These are phyloP conservation scores for Mucor irregularis DNA, from an alignment of 371 early-diverging fungal species.

Conservation along the genomic window DNA sequence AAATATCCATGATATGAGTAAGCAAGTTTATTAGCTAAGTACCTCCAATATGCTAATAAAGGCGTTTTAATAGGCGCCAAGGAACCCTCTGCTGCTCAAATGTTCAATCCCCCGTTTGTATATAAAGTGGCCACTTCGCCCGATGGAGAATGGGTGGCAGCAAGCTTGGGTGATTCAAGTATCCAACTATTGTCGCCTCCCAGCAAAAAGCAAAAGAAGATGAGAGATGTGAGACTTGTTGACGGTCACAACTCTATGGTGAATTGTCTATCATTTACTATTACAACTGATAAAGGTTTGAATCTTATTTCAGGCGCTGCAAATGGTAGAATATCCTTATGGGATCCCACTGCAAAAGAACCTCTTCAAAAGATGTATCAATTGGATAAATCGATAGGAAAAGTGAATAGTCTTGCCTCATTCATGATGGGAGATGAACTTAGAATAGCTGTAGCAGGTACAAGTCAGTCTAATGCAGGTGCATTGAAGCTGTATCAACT, in stretches of 20 bases:
- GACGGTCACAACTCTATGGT: conserved; percentile 41
- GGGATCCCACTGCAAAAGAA: conserved; percentile 6
- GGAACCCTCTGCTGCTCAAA: conserved; percentile 36
- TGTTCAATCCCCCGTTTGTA: conserved; percentile 56
- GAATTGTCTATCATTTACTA: conserved; percentile 31
- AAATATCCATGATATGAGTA: conserved; percentile 36
- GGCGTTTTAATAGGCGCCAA: conserved; percentile 17
- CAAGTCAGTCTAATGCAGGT: conserved; percentile 10
- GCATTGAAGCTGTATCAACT: conserved; percentile 18
- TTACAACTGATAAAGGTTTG: not conserved
- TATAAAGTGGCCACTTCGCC: conserved; percentile 30
- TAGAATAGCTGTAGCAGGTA: conserved; percentile 24
- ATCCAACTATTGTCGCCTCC: conserved; percentile 27
- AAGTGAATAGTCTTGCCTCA: conserved; percentile 17
- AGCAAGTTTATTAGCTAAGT: too few species aligned
- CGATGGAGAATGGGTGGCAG: conserved; percentile 41
- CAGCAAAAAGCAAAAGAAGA: conserved; percentile 18
- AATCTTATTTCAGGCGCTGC: conserved; percentile 23
- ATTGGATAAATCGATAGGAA: conserved; percentile 9
- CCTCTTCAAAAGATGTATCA: conserved; percentile 2
- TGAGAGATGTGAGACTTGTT: conserved; percentile 17
- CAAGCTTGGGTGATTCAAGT: conserved; percentile 45
- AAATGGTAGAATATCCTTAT: conserved; percentile 24
- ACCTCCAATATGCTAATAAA: too few species aligned
- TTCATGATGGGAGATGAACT: not conserved